phyloP scores from a whole-genome alignment of 1,284 basidiomycete species.

The Sanghuangporus sanghuang region DNA sequence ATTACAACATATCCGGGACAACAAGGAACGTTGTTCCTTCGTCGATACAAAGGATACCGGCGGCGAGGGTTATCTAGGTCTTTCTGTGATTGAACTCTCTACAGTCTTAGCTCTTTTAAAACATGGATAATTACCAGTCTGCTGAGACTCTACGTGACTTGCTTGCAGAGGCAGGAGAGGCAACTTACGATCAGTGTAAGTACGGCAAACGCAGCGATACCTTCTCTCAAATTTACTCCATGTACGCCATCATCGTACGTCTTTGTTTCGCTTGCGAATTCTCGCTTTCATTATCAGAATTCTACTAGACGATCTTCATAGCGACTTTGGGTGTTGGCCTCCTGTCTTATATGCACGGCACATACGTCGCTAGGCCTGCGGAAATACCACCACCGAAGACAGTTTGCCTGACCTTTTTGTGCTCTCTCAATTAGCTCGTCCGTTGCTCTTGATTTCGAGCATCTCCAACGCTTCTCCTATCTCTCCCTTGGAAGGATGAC shows the following conservation, averaged over 20 bases:
- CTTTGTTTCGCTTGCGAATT: background rate
- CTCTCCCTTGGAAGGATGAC: background rate
- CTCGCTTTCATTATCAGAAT: background rate
- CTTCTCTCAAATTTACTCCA: background rate
- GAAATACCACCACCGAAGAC: background rate
- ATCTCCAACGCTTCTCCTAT: background rate
- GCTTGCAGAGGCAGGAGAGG: background rate
- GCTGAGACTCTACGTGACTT: background rate
- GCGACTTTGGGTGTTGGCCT: background rate
- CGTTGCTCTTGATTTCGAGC: background rate
- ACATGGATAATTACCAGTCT: background rate
- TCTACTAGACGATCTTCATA: background rate
- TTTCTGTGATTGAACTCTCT: too few species aligned
- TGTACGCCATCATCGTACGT: background rate
- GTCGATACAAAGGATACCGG: too few species aligned
- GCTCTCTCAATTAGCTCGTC: background rate
- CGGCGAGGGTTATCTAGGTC: too few species aligned
- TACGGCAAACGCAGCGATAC: background rate
- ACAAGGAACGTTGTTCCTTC: too few species aligned
- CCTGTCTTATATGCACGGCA: background rate
- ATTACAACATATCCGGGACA: too few species aligned
- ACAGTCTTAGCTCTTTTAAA: too few species aligned
- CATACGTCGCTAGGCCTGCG: background rate
- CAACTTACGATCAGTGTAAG: background rate
- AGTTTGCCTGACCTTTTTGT: background rate